A percentile compares a stretch with the other conserved stretches of the same genome.
These are phyloP conservation scores for Jimgerdemannia flammicorona DNA, from an alignment of 192 early-diverging fungal species.

Conservation along the genomic window DNA sequence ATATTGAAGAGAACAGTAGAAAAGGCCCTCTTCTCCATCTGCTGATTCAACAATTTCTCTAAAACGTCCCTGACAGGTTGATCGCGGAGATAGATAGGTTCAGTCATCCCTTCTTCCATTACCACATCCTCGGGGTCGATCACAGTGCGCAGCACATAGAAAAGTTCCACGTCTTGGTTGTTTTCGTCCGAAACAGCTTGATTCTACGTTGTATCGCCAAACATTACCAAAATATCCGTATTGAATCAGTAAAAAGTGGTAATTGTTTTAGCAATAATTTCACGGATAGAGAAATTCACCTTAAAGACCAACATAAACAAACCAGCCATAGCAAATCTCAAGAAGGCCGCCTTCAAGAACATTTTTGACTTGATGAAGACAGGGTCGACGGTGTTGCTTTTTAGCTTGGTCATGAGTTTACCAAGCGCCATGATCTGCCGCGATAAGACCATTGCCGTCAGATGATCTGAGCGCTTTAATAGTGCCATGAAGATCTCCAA, in stretches of 20 bases:
- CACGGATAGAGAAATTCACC: conserved; percentile 20
- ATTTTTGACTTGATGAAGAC: conserved; percentile 43
- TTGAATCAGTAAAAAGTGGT: too few relatives aligned
- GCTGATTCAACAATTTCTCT: conserved; percentile 49
- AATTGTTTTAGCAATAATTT: too few relatives aligned
- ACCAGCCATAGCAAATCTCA: conserved; percentile 50
- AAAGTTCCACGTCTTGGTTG: conserved; percentile 47
- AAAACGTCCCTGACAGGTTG: conserved; percentile 56
- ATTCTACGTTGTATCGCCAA: conserved; percentile 9
- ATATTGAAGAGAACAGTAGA: conserved; percentile 51
- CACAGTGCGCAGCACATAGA: conserved; percentile 45
- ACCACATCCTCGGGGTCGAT: conserved; percentile 46
- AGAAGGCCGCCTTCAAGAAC: conserved; percentile 50
- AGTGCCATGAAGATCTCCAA: conserved; percentile 47
- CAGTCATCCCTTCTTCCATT: conserved; percentile 24
- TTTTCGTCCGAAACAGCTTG: conserved; percentile 36
- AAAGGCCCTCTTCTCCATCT: conserved; percentile 39
- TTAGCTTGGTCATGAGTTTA: conserved; percentile 48
- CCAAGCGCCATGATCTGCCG: conserved; percentile 55
- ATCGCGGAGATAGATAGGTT: conserved; percentile 41
- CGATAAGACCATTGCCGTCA: conserved; percentile 50
- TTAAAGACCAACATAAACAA: conserved; percentile 63
- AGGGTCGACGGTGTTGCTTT: conserved; percentile 35
- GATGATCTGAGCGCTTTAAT: conserved; percentile 45
- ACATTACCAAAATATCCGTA: too few relatives aligned